A percentile compares a stretch with the other conserved stretches of the same genome.
phyloP scores from a whole-genome alignment of 106 monocot genomes.

The Phalaenopsis aphrodite region DNA sequence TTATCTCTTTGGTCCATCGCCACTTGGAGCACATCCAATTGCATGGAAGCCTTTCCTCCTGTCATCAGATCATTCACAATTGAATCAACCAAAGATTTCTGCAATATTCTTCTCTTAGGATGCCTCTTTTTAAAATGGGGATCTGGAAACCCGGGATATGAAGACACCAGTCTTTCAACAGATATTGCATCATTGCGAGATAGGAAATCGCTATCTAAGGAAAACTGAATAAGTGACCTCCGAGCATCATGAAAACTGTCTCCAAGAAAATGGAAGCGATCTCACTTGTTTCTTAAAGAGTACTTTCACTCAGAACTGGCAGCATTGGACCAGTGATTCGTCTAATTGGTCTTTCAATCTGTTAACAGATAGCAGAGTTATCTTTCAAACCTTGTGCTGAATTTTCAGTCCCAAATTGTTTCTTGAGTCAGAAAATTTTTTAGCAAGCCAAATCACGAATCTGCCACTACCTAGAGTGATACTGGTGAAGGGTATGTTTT shows the following conservation, averaged over 20 bases:
- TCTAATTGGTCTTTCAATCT: neutral
- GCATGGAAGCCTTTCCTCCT: constrained; percentile 75
- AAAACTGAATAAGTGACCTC: neutral
- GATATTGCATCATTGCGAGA: constrained; percentile 79
- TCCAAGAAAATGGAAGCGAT: constrained; percentile 1
- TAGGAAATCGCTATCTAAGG: constrained; percentile 62
- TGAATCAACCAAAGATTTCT: constrained; percentile 56
- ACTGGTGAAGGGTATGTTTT: neutral
- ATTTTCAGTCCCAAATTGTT: constrained; percentile 93
- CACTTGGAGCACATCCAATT: constrained; percentile 78
- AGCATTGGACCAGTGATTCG: constrained; percentile 61
- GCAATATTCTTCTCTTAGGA: constrained; percentile 85
- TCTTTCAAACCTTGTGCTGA: constrained; percentile 50
- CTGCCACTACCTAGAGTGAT: constrained; percentile 71
- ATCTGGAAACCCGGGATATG: constrained; percentile 96
- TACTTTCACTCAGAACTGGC: constrained; percentile 75
- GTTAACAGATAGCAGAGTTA: neutral
- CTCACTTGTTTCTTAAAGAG: constrained; percentile 74
- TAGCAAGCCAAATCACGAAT: constrained; percentile 92
- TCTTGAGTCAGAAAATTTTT: constrained; percentile 35
- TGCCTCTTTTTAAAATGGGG: constrained; percentile 89
- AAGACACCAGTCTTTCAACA: constrained; percentile 56
- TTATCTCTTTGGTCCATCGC: constrained; percentile 72
- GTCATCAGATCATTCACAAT: constrained; percentile 47
- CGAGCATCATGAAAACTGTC: neutral